These are phyloP conservation scores for Phytopythium ostracodes DNA, from an alignment of 352 stramenopile genomes.

Conservation along the genomic window DNA sequence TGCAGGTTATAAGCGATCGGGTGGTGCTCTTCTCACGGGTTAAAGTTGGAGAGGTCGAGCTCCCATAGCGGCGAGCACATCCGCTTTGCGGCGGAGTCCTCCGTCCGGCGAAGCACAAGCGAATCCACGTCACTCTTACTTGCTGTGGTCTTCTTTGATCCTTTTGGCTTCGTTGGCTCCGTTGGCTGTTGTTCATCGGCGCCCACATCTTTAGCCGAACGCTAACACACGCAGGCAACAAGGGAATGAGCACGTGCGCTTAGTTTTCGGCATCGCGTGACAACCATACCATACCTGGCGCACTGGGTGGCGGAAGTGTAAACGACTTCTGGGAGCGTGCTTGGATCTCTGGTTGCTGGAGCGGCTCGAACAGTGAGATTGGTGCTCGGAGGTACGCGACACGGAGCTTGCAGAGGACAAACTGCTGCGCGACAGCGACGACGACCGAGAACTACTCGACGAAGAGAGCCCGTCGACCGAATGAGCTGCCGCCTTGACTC, in stretches of 20 bases:
- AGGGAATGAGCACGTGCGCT: background rate
- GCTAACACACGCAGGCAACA: background rate
- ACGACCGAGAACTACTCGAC: background rate
- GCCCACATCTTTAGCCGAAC: background rate
- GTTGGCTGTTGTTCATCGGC: background rate
- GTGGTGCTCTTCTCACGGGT: constrained; percentile 9
- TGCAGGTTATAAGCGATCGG: background rate
- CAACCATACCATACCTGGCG: background rate
- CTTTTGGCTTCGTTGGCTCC: background rate
- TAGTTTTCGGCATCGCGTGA: background rate
- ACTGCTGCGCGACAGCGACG: background rate
- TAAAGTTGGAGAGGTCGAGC: constrained; percentile 70
- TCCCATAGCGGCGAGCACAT: constrained; percentile 39
- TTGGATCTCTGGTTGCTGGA: background rate
- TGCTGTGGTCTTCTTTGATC: background rate
- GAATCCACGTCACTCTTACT: background rate
- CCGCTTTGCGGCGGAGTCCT: background rate
- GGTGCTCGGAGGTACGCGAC: background rate
- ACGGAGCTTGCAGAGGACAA: background rate
- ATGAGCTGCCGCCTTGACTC: background rate
- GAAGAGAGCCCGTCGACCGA: background rate
- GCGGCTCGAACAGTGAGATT: background rate
- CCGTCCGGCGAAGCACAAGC: background rate
- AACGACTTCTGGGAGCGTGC: background rate
- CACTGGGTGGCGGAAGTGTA: background rate